Conservation (phyloP, 192 early-diverging fungal genomes). For the Rhizoclosmatium sp. region DNA sequence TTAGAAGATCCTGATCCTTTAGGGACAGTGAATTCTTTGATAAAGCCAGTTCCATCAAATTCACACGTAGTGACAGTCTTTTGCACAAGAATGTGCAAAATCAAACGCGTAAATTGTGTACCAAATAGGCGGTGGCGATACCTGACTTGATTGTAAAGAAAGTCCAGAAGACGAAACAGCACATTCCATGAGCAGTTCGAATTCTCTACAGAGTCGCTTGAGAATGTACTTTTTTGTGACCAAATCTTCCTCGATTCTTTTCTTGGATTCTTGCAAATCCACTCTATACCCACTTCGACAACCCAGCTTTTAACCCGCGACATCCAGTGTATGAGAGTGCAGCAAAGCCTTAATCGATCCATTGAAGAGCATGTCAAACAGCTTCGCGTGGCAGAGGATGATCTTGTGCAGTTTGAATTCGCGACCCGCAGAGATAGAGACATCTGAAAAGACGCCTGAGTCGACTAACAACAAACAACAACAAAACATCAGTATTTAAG, state of each 20-base stretch:
- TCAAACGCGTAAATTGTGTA: slow-evolving; percentile 46
- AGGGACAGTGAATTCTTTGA: slow-evolving; percentile 35
- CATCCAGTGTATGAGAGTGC: slow-evolving; percentile 13
- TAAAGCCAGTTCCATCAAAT: slow-evolving; percentile 43
- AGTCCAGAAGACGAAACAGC: slow-evolving; percentile 5
- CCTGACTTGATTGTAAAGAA: neutral
- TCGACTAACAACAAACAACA: neutral
- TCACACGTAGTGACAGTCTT: slow-evolving; percentile 43
- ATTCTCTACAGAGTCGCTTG: slow-evolving; percentile 43
- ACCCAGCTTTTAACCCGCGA: slow-evolving; percentile 9
- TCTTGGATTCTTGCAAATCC: neutral
- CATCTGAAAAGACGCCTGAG: neutral
- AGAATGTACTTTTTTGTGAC: slow-evolving; percentile 20
- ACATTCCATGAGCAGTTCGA: slow-evolving; percentile 12
- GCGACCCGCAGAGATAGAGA: neutral
- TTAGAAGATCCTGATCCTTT: neutral
- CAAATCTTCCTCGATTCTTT: neutral
- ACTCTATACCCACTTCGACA: neutral
- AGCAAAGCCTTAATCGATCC: neutral
- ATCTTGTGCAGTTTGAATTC: slow-evolving; percentile 23
- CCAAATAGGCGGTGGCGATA: slow-evolving; percentile 23
- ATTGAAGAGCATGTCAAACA: slow-evolving; percentile 19
- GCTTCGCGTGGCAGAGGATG: slow-evolving; percentile 5
- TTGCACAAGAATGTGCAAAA: neutral
- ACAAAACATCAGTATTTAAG: neutral